A percentile compares a stretch with the other conserved stretches of the same genome.
Evolutionary conservation across 2,329 filamentous ascomycete genomes (phyloP).

Genomic region (Ophiostoma populinum): DNA sequence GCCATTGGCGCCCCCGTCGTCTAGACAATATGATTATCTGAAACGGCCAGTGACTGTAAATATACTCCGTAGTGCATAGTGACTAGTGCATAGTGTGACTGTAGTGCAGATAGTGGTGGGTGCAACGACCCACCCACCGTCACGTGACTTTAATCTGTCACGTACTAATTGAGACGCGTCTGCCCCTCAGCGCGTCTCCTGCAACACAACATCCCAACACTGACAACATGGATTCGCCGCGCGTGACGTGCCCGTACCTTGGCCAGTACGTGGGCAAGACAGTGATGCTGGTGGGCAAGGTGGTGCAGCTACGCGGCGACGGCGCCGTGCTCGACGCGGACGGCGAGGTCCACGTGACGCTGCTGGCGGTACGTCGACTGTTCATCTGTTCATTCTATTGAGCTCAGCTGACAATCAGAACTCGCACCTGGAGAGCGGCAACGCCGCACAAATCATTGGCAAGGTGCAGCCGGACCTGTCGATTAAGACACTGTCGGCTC

Average conservation of each 20-base stretch:
- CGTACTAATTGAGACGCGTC: background rate
- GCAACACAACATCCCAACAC: background rate
- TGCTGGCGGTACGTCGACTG: constrained; percentile 43
- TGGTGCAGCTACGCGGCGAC: constrained; percentile 66
- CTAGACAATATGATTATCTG: background rate
- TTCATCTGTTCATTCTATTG: constrained; percentile 1
- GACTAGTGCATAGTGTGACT: background rate
- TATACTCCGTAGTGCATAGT: background rate
- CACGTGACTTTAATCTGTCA: constrained; percentile 6
- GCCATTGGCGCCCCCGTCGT: constrained; percentile 17
- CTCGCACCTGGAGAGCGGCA: constrained; percentile 48
- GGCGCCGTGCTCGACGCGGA: constrained; percentile 65
- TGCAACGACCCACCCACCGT: background rate
- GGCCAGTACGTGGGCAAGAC: constrained; percentile 56
- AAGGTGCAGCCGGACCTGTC: constrained; percentile 61
- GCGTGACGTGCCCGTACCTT: constrained; percentile 67
- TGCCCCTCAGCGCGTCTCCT: too few species aligned
- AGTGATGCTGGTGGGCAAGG: constrained; percentile 74
- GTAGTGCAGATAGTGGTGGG: too few species aligned
- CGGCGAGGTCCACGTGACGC: constrained; percentile 54
- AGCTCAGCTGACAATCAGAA: constrained; percentile 35
- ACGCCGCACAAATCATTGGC: constrained; percentile 61
- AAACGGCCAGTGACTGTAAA: background rate
- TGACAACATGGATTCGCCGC: constrained; percentile 57
- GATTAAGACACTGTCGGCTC: constrained; percentile 50